Evolutionary conservation across 768 basidiomycete species (phyloP).

Genomic region (Termitomyces sp.): DNA sequence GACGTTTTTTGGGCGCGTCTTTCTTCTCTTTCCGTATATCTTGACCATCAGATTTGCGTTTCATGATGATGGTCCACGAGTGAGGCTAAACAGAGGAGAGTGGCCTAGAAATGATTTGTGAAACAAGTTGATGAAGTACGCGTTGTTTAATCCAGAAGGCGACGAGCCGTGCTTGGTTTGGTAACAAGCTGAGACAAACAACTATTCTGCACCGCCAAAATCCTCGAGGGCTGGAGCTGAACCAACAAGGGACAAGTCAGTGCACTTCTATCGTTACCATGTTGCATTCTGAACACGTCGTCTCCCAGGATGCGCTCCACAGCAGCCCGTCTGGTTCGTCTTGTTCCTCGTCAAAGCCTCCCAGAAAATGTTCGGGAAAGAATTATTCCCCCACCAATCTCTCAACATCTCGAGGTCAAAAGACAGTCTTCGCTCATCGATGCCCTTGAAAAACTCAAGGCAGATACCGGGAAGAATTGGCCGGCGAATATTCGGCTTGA

Average conservation of each 20-base stretch:
- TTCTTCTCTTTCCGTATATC: conserved; percentile 2
- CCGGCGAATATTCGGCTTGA: conserved; percentile 45
- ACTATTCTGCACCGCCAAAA: background rate
- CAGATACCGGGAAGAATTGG: conserved; percentile 32
- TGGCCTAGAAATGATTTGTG: background rate
- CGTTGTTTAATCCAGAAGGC: conserved; percentile 3
- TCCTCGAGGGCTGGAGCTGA: background rate
- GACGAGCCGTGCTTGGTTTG: background rate
- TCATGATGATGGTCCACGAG: conserved; percentile 3
- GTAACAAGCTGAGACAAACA: conserved; percentile 2
- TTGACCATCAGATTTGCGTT: conserved; percentile 7
- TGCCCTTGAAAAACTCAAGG: conserved; percentile 29
- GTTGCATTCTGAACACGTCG: background rate
- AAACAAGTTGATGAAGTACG: too few relatives aligned
- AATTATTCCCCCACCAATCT: conserved; percentile 28
- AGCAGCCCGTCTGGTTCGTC: conserved; percentile 28
- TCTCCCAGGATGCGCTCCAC: conserved; percentile 32
- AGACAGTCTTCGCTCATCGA: conserved; percentile 30
- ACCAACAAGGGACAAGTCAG: background rate
- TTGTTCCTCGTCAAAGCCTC: conserved; percentile 32
- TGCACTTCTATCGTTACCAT: background rate
- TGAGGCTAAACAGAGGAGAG: background rate
- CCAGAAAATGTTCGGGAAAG: conserved; percentile 20
- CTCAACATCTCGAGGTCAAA: conserved; percentile 30
- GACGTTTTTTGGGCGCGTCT: background rate